Evolutionary conservation across 2,329 filamentous ascomycete species (phyloP), one percentile per base, ranked within the genome.

Genomic region (Diaporthe humulicola): DNA sequence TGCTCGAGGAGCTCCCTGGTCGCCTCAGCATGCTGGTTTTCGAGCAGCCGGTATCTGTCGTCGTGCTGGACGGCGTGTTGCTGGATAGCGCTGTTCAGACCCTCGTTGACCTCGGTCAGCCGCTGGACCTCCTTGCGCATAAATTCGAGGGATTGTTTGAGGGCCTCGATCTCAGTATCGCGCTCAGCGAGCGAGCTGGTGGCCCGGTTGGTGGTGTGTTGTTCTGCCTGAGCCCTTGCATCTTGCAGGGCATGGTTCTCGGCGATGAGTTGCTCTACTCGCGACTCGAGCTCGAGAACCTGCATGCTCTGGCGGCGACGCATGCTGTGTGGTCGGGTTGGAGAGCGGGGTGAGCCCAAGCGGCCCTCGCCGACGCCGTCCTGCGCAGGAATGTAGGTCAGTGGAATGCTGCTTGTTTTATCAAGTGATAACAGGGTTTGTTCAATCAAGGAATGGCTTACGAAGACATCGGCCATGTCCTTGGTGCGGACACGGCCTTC

Each of bases 231-330:
- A 71, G 89, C 84, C 79, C 93, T 93, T 60, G 94, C 93, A 66
- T 96, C 93, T 79, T 91, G 89, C 38, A 99, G 91, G 76, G 91
- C 87, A 73, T 93, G 92, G 81, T 98, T 98, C 83, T 99, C 96
- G 30, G 93, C 92, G 54, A 93, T 88, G 77, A 99, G 88, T 83
- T 96, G 93, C 79, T 98, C 95, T 79, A 99, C 90, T 80, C 90
- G 92, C 75, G 91, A 89, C 87, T 98, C 95, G 81, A 99, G 92
- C 80, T 99, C 96, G 76, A 98, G 92, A 72, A 96, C 92, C 86
- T 98, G 96, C 93, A 98, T 96, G 89, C 96, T 98, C 85, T 98
- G 97, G 82, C 96, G 94, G 82, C 96, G 96, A 80, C 96, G 96
- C 90, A 99, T 94, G 88, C 95, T 98, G 82, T 96, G 95, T 80